Conservation (phyloP, 192 early-diverging fungal species). For the Umbelopsis sp. region DNA sequence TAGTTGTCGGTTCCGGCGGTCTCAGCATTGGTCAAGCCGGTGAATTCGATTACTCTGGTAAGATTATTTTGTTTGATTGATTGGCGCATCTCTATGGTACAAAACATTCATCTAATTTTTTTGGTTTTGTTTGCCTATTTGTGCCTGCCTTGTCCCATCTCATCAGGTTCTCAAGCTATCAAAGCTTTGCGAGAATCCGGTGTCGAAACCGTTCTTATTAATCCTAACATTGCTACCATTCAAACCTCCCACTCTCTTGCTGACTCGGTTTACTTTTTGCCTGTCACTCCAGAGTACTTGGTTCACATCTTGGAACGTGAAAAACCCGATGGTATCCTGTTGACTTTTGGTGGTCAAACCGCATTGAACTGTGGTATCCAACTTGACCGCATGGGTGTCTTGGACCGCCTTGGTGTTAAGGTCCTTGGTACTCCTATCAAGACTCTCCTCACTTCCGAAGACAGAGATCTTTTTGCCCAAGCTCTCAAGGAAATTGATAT, state of each 20-base stretch:
- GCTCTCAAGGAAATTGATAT: constrained; percentile 89
- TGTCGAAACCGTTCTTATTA: constrained; percentile 94
- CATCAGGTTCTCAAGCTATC: constrained; percentile 91
- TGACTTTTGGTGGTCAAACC: constrained; percentile 97
- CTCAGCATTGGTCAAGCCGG: constrained; percentile 97
- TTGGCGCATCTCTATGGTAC: neutral
- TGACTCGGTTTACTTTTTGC: constrained; percentile 94
- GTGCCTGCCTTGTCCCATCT: neutral
- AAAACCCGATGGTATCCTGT: constrained; percentile 91
- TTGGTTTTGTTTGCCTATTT: neutral
- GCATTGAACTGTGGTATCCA: constrained; percentile 95
- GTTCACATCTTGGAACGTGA: constrained; percentile 92
- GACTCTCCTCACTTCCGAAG: constrained; percentile 90
- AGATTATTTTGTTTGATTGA: no score
- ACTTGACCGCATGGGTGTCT: constrained; percentile 79
- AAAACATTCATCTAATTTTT: constrained; percentile 16
- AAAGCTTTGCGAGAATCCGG: constrained; percentile 93
- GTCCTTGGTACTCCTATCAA: constrained; percentile 95
- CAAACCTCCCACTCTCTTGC: constrained; percentile 95
- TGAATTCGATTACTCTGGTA: constrained; percentile 98
- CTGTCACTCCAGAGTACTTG: constrained; percentile 91
- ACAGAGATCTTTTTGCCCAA: constrained; percentile 94
- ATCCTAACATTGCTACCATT: constrained; percentile 99
- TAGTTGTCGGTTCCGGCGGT: constrained; percentile 95
- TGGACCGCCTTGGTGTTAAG: constrained; percentile 81